Conservation (phyloP, 1,284 basidiomycete genomes). For the Sporisorium exsertum region DNA sequence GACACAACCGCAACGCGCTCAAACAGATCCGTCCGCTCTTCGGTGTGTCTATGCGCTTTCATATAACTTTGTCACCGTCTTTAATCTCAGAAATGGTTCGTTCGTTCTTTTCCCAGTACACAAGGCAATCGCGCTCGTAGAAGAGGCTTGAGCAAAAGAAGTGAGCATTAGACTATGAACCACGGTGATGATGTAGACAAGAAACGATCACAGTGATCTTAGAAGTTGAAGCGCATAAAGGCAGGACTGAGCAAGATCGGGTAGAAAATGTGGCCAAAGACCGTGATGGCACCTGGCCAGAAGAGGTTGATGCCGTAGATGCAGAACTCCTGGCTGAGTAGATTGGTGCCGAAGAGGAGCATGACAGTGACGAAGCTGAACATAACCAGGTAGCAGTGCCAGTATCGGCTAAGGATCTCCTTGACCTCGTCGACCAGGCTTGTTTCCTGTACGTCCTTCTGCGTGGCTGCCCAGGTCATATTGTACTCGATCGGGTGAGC, state of each 20-base stretch:
- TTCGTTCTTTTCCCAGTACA: too few species aligned
- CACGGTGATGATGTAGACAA: neutral
- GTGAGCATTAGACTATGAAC: neutral
- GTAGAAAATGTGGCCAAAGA: conserved; percentile 43
- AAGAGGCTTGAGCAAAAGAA: neutral
- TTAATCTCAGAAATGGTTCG: neutral
- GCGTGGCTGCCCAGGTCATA: conserved; percentile 77
- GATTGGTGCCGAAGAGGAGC: conserved; percentile 73
- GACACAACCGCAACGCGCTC: neutral
- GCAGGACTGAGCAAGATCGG: conserved; percentile 48
- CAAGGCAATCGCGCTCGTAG: neutral
- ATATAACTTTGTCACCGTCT: conserved; percentile 9
- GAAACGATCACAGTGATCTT: conserved; percentile 6
- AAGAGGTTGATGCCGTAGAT: conserved; percentile 56
- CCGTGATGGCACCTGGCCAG: conserved; percentile 34
- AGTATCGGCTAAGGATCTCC: conserved; percentile 73
- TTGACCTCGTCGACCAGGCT: conserved; percentile 90
- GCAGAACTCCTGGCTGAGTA: conserved; percentile 76
- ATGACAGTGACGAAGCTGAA: conserved; percentile 76
- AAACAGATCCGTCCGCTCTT: neutral
- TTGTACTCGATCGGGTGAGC: conserved; percentile 85
- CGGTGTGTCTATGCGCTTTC: too few species aligned
- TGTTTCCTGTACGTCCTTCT: conserved; percentile 48
- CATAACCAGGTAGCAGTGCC: conserved; percentile 72
- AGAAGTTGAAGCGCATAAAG: conserved; percentile 57